Evolutionary conservation across 768 basidiomycete species (phyloP).

Genomic region (Pisolithus microcarpus): DNA sequence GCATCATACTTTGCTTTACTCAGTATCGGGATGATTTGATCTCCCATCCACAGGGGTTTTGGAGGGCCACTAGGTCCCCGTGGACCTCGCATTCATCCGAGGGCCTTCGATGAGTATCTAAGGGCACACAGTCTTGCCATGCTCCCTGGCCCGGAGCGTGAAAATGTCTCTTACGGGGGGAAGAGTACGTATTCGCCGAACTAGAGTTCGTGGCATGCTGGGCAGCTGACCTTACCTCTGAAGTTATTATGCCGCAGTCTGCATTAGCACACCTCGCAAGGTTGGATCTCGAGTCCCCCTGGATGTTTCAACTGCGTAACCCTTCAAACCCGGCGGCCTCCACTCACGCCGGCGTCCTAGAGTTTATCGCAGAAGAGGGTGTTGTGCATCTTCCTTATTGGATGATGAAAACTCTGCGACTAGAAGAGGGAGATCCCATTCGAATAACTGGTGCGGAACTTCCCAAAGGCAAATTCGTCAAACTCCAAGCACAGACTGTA

Average conservation of each 20-base stretch:
- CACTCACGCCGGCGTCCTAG: slow-evolving; percentile 95
- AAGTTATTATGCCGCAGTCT: slow-evolving; percentile 97
- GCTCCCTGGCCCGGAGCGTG: slow-evolving; percentile 77
- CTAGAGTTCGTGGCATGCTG: slow-evolving; percentile 5
- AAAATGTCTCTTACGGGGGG: slow-evolving; percentile 93
- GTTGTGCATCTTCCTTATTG: slow-evolving; percentile 93
- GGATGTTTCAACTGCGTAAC: slow-evolving; percentile 96
- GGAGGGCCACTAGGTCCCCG: slow-evolving; percentile 42
- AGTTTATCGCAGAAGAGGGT: slow-evolving; percentile 98
- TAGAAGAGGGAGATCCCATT: slow-evolving; percentile 93
- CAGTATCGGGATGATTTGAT: slow-evolving; percentile 13
- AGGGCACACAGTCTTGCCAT: slow-evolving; percentile 95
- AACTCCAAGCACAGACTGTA: slow-evolving; percentile 90
- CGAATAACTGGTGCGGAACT: slow-evolving; percentile 84
- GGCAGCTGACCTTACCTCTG: slow-evolving; percentile 1
- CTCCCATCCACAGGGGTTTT: slow-evolving; percentile 39
- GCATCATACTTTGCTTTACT: slow-evolving; percentile 7
- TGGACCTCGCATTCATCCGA: slow-evolving; percentile 47
- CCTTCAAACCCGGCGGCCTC: slow-evolving; percentile 74
- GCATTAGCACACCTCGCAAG: slow-evolving; percentile 82
- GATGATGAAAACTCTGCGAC: slow-evolving; percentile 97
- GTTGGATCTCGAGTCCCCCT: slow-evolving; percentile 84
- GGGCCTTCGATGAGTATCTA: slow-evolving; percentile 85
- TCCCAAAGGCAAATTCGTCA: slow-evolving; percentile 91
- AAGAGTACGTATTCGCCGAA: slow-evolving; percentile 66